Evolutionary conservation across 208 protist species (phyloP), one percentile per base, ranked within the genome.

Genomic region (Leishmania turanica): DNA sequence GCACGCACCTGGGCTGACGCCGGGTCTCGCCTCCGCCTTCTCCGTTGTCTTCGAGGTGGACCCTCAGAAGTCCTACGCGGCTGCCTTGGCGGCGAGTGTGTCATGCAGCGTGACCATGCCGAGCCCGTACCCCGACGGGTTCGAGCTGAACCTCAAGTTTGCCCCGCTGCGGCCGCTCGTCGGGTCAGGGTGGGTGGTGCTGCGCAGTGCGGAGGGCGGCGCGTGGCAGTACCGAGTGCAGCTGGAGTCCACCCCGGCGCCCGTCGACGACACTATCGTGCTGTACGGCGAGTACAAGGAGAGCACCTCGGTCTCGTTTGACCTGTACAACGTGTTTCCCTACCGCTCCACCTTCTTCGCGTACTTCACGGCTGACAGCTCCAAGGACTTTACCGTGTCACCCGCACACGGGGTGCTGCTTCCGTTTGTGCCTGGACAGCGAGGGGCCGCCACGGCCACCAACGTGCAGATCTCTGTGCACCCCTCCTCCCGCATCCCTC

Each of bases 291-390:
- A 89, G 17, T 78, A 94, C 45, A 89, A 90, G 86, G 80, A 88
- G 54, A 92, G 75, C 31, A 88, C 89, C 1, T 81, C 85, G 9
- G 89, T 97, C 47, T 65, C 82, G 15, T 99, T 99, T 75, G 85
- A 92, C 80, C 85, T 98, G 65, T 93, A 93, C 86, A 99, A 99
- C 84, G 89, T 93, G 11, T 96, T 97, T 78, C 89, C 93, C 1
- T 92, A 92, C 77, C 88, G 86, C 62, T 96, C 93, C 27, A 77
- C 85, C 40, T 99, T 98, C 82, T 87, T 79, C 21, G 95, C 95
- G 21, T 97, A 96, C 84, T 98, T 99, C 78, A 96, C 95, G 15
- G 68, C 81, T 37, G 96, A 95, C 42, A 97, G 95, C 84, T 91
- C 94, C 27, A 84, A 89, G 75, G 94, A 97, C 65, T 91, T 99